Percentiles rank a stretch among this genome's conserved stretches.
These are phyloP conservation scores for Malus hybrid DNA, from an alignment of 331 rosid genomes.

Conservation along the genomic window DNA sequence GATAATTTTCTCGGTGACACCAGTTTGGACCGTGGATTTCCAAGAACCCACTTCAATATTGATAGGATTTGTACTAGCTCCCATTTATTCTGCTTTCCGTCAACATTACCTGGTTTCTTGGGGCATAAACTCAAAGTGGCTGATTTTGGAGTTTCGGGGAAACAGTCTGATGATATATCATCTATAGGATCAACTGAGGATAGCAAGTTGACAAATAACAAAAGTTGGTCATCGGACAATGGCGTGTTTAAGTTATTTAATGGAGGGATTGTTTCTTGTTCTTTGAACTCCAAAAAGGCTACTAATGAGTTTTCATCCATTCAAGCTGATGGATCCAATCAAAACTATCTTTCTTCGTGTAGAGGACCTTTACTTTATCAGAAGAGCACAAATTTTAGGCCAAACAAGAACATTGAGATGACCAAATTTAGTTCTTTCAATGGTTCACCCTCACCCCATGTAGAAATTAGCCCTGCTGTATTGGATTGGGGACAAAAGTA, in stretches of 20 bases:
- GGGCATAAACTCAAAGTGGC: conserved; percentile 23
- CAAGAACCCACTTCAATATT: conserved; percentile 18
- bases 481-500: conserved; percentile 75
- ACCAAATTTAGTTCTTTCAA: conserved; percentile 34
- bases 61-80: conserved; percentile 47
- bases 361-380: conserved; percentile 38
- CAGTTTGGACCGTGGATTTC: conserved; percentile 23
- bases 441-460: conserved; percentile 42
- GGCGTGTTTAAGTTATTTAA: conserved; percentile 69
- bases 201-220: conserved; percentile 35
- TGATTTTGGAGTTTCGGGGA: conserved; percentile 35
- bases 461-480: conserved; percentile 59
- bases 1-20: conserved; percentile 25
- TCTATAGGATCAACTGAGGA: conserved; percentile 38
- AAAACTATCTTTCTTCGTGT: conserved; percentile 45
- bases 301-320: conserved; percentile 36
- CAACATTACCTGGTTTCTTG: conserved; percentile 49
- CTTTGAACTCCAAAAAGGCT: conserved; percentile 55
- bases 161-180: conserved; percentile 29
- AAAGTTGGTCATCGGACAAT: conserved; percentile 69
- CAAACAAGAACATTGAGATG: conserved; percentile 33
- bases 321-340: conserved; percentile 34
- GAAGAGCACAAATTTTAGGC: conserved; percentile 34
- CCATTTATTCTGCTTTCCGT: conserved; percentile 75
- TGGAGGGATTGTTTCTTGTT: conserved; percentile 69